Base-by-base conservation (phyloP, 495 filamentous ascomycete genomes). In the Xylaria sp. region DNA sequence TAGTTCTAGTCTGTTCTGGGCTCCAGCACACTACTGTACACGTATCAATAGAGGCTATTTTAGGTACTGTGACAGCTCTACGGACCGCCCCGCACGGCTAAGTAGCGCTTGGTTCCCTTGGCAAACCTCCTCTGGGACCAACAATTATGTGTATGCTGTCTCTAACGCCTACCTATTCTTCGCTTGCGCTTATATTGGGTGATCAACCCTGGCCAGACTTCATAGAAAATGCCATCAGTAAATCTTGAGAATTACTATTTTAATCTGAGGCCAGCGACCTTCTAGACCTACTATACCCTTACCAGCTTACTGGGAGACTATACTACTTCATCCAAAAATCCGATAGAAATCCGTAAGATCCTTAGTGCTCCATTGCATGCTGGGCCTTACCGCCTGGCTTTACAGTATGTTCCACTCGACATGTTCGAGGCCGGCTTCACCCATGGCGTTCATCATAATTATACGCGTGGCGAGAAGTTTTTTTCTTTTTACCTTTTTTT, bases 341-440 rank as follows among this genome's bases (percentile, higher is more conserved):
- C 19, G 59, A 29, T 19, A 43, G 59, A 17, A 62, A 15, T 41
- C 29, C 37, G 59, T n/a, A 41, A 29, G 9, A 26, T 62, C 59
- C 17, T 43, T 62, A 43, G 37, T 12, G 70, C 68, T 37, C 67
- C 66, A 52, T 67, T 58, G 61, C 37, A 52, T 44, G 62, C 40
- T 66, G 40, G 41, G 31, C 43, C 61, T 66, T 66, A 66, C 62
- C 62, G 44, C 31, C 62, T 52, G 44, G 19, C 43, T 37, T 44
- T 33, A n/a, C n/a, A n/a, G n/a, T 43, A 14, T 9, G 59, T 41
- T 62, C 59, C 59, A 62, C 37, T 24, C 59, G 52, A 67, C 61
- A 70, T 57, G 58, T 57, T 59, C 41, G 48, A 71, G 43, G 57
- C 69, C 65, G 59, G 70, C 59, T 67, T 67, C 55, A 46, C 35